Conservation (phyloP, 805 yeast species). For the Sugiyamaella smithiae region DNA sequence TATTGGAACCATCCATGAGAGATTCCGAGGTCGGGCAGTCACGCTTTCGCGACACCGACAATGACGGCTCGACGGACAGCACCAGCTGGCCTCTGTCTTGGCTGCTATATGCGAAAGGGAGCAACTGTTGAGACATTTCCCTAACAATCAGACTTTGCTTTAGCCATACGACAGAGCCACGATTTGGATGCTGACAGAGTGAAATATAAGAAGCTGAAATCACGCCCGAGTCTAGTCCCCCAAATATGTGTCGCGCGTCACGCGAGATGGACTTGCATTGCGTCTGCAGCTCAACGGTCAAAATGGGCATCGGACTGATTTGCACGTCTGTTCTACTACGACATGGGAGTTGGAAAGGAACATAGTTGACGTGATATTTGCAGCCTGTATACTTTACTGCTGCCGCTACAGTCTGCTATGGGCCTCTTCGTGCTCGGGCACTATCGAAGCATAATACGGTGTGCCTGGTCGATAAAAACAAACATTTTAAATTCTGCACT, state of each 20-base stretch:
- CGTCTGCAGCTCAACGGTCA: too few relatives aligned
- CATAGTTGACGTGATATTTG: too few relatives aligned
- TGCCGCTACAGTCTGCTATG: too few relatives aligned
- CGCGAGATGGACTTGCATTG: neutral
- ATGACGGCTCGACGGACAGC: slow-evolving; percentile 17
- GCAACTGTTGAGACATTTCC: slow-evolving; percentile 9
- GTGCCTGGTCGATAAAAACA: too few relatives aligned
- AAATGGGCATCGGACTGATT: too few relatives aligned
- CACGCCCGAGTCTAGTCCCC: neutral
- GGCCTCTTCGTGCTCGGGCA: too few relatives aligned
- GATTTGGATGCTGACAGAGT: neutral
- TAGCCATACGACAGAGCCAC: neutral
- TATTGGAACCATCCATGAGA: slow-evolving; percentile 13
- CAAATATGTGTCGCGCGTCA: neutral
- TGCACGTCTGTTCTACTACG: too few relatives aligned
- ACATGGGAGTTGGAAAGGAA: too few relatives aligned
- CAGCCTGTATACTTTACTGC: too few relatives aligned
- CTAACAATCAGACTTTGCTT: neutral
- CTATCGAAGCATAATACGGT: too few relatives aligned
- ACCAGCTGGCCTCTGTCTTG: slow-evolving; percentile 11
- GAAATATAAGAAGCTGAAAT: neutral
- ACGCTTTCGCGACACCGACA: slow-evolving; percentile 16
- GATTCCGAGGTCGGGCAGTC: slow-evolving; percentile 18
- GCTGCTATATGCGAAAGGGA: slow-evolving; percentile 14
- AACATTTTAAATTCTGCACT: too few relatives aligned